phyloP scores from a whole-genome alignment of 495 filamentous ascomycete species.

The Elasticomyces elasticus region DNA sequence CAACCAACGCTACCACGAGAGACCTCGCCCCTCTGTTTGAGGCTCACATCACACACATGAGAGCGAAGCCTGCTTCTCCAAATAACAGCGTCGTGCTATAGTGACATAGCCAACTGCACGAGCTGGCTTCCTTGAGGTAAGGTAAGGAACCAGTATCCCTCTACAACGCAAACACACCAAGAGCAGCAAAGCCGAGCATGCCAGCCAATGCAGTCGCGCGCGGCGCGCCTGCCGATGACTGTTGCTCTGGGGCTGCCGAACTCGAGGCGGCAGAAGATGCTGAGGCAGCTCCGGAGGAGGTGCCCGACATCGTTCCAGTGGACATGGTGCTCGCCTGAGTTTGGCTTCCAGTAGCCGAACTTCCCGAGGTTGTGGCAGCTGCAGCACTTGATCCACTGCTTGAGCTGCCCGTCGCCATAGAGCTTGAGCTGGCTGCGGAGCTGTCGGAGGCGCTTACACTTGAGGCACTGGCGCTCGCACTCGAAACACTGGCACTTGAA shows the following conservation, averaged over 20 bases:
- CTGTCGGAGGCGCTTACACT: neutral
- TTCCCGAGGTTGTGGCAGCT: neutral
- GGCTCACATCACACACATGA: too few species aligned
- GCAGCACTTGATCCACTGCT: too few species aligned
- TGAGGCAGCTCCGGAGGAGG: neutral
- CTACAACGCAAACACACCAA: slow-evolving; percentile 15
- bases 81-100: too few species aligned
- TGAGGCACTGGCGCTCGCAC: neutral
- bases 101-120: too few species aligned
- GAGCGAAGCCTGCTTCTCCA: too few species aligned
- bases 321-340: neutral
- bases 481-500: neutral
- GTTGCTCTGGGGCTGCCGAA: neutral
- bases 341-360: neutral
- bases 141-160: too few species aligned
- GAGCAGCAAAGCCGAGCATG: slow-evolving; percentile 9
- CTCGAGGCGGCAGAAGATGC: neutral
- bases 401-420: too few species aligned
- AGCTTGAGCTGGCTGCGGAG: neutral
- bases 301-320: neutral
- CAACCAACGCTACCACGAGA: too few species aligned
- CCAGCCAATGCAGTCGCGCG: slow-evolving; percentile 3
- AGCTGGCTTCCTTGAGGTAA: too few species aligned
- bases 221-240: slow-evolving; percentile 9
- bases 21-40: too few species aligned